A percentile compares a stretch with the other conserved stretches of the same genome.
These are phyloP conservation scores for Phytophthora citricola DNA, from an alignment of 352 stramenopile genomes.

Conservation along the genomic window DNA sequence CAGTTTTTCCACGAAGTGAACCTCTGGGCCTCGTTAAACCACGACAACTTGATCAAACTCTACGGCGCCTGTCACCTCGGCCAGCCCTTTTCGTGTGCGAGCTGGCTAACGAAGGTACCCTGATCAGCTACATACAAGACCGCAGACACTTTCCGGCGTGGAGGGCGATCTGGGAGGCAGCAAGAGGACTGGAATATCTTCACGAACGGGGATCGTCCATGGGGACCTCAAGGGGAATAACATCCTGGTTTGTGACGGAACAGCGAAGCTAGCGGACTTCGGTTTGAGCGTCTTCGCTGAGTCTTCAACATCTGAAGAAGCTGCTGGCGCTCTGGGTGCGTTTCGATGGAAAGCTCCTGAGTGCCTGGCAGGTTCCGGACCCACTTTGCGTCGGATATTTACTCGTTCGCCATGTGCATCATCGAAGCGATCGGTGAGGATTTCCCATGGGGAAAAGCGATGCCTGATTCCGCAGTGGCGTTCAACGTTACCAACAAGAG, in stretches of 20 bases:
- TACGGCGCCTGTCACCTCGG: neutral
- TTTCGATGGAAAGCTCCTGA: constrained; percentile 34
- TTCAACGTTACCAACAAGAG: constrained; percentile 5
- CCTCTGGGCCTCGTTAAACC: constrained; percentile 33
- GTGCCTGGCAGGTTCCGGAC: constrained; percentile 3
- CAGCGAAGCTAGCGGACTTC: constrained; percentile 30
- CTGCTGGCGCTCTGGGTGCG: constrained; percentile 5
- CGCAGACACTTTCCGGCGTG: constrained; percentile 1
- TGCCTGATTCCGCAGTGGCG: constrained; percentile 7
- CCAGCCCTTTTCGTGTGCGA: neutral
- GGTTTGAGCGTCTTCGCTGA: constrained; percentile 27
- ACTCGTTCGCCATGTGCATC: constrained; percentile 27
- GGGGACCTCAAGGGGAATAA: constrained; percentile 42
- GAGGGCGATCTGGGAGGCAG: constrained; percentile 13
- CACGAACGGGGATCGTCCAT: constrained; percentile 29
- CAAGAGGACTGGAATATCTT: constrained; percentile 34
- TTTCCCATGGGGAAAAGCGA: constrained; percentile 19
- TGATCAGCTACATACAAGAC: constrained; percentile 9
- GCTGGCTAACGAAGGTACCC: constrained; percentile 1
- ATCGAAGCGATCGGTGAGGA: constrained; percentile 18
- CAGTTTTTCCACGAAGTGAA: constrained; percentile 23
- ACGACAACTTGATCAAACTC: constrained; percentile 23
- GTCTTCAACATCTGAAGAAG: neutral
- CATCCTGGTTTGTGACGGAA: constrained; percentile 35
- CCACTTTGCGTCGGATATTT: constrained; percentile 27